Base-by-base conservation (phyloP, 2,329 filamentous ascomycete genomes). In the Sclerotinia nivalis region DNA sequence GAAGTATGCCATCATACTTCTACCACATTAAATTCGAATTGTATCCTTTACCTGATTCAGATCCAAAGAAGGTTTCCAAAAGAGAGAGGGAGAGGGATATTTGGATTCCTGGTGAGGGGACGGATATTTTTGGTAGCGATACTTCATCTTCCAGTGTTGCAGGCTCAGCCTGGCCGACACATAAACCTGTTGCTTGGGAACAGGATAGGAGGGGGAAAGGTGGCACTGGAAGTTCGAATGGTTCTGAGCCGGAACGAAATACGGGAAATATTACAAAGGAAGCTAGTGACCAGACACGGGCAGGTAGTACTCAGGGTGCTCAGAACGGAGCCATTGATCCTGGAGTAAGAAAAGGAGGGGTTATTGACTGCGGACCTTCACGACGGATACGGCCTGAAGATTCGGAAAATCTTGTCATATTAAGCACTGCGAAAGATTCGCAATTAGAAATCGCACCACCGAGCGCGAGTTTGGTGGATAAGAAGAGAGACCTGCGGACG, bases 1-100 rank as follows among this genome's bases (percentile, higher is more conserved):
- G 69, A 69, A 70, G 62, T 22, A 76, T 77, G 74, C 75, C 74
- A 68, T 76, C 84, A 43, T 89, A 88, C 78, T 87, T 86, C 73
- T 90, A 90, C 75, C 88, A 90, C 74, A 77, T 91, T n/a, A 89
- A 86, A 74, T 85, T 91, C 75, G 88, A 91, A 80, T 82, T 90
- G 55, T 90, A 90, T 78, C 71, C 76, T 59, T 73, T 73, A 50
- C 73, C 71, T 78, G 67, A 28, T 58, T 66, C 43, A 45, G 68
- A 69, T 12, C 54, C 49, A 4, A 52, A 69, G 31, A 49, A 58
- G 10, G 65, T 68, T 28, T 13, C 45, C 25, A 61, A 34, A 50
- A 34, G 69, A 70, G 62, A 54, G 43, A 66, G 66, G 65, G 66
- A 70, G 40, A 70, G 68, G 71, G 65, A 69, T 2, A 72, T 85